A percentile compares a stretch with the other conserved stretches of the same genome.
Conservation (phyloP, 208 protist species). For the Trypanosoma grayi region DNA sequence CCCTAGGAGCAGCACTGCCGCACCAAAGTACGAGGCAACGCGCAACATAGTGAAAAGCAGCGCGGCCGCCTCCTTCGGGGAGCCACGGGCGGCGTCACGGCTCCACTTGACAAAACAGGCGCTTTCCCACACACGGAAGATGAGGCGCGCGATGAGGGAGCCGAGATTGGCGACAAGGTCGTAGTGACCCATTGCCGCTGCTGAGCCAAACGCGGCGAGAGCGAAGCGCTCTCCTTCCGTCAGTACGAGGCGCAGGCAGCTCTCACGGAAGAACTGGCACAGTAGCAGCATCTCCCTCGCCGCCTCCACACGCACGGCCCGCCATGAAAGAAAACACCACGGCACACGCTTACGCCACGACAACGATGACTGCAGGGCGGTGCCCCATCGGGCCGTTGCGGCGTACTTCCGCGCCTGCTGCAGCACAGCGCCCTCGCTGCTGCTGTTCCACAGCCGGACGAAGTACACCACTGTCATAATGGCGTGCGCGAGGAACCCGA, state of each 20-base stretch:
- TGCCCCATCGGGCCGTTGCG: slow-evolving; percentile 9
- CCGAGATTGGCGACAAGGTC: slow-evolving; percentile 86
- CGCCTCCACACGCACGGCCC: background rate
- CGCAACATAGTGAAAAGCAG: slow-evolving; percentile 80
- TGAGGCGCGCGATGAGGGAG: slow-evolving; percentile 76
- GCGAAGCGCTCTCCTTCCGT: slow-evolving; percentile 88
- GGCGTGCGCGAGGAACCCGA: slow-evolving; percentile 55
- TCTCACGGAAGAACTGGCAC: slow-evolving; percentile 73
- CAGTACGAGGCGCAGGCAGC: slow-evolving; percentile 77
- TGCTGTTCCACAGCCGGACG: slow-evolving; percentile 29
- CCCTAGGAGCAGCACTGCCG: slow-evolving; percentile 66
- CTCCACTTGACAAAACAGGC: slow-evolving; percentile 82
- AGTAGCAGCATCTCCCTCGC: slow-evolving; percentile 34
- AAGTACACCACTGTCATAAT: slow-evolving; percentile 49
- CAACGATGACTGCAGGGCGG: background rate
- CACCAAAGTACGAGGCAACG: slow-evolving; percentile 63
- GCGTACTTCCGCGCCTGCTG: slow-evolving; percentile 29
- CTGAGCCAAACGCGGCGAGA: slow-evolving; percentile 56
- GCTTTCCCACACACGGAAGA: slow-evolving; percentile 92
- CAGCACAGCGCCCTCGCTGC: slow-evolving; percentile 9
- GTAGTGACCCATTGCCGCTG: slow-evolving; percentile 81
- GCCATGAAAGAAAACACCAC: slow-evolving; percentile 23
- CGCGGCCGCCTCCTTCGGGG: slow-evolving; percentile 23
- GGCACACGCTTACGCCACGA: slow-evolving; percentile 6
- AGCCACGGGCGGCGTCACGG: slow-evolving; percentile 42